Conservation (phyloP, 768 basidiomycete species). For the Lactifluus hygrophoroides region DNA sequence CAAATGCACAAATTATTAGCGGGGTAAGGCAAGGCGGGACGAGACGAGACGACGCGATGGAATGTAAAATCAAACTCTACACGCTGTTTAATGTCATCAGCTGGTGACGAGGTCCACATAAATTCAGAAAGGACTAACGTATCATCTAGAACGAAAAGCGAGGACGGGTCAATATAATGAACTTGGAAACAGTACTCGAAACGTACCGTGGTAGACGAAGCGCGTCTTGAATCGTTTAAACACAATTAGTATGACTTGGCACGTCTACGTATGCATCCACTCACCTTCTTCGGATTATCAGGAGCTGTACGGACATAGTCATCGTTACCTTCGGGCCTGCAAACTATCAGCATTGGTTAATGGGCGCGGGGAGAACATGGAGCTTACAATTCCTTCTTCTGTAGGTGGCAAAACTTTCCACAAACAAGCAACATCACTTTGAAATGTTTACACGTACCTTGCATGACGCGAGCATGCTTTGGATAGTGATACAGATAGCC, state of each 20-base stretch:
- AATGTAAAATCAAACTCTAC: not conserved
- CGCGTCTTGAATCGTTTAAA: conserved; percentile 42
- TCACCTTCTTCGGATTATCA: conserved; percentile 79
- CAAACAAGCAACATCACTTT: not conserved
- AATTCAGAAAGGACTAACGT: conserved; percentile 12
- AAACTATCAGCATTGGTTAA: not conserved
- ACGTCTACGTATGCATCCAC: conserved; percentile 16
- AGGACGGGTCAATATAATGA: not conserved
- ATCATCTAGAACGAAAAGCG: conserved; percentile 11
- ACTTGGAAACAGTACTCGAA: not conserved
- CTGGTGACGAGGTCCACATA: not conserved
- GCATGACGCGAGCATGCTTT: conserved; percentile 90
- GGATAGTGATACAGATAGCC: conserved; percentile 75
- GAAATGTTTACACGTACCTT: conserved; percentile 44
- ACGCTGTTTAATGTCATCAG: conserved; percentile 6
- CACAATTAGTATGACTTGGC: not conserved
- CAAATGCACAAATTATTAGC: conserved; percentile 3
- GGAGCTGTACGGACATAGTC: conserved; percentile 72
- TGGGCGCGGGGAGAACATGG: not conserved
- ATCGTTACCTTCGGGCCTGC: conserved; percentile 76
- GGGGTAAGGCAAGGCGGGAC: not conserved
- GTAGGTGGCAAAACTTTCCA: not conserved
- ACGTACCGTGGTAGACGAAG: conserved; percentile 72
- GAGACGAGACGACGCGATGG: not conserved
- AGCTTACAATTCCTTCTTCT: conserved; percentile 59